Evolutionary conservation across 805 yeast genomes (phyloP).

Genomic region (Pichia membranifaciens): DNA sequence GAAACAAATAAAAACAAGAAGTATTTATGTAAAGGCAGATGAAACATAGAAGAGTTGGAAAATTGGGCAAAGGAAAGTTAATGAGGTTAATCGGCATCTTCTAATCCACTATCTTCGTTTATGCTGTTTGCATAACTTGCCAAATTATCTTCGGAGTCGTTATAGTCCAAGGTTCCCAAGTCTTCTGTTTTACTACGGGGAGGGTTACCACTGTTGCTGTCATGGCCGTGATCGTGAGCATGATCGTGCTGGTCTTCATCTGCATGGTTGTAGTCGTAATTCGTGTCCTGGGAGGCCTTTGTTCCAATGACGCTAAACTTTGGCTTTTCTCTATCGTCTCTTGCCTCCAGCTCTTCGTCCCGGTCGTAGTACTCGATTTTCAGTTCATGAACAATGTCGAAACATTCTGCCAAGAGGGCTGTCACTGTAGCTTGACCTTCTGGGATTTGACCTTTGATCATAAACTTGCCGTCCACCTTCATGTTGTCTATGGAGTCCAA

Average conservation of each 20-base stretch:
- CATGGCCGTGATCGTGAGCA: background rate
- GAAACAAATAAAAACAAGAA: background rate
- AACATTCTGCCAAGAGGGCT: constrained; percentile 88
- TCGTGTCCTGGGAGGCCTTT: constrained; percentile 30
- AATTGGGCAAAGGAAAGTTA: too few relatives aligned
- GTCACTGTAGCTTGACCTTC: constrained; percentile 97
- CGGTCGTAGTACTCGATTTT: constrained; percentile 76
- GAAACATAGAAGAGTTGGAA: too few relatives aligned
- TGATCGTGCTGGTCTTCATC: constrained; percentile 18
- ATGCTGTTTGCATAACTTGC: constrained; percentile 30
- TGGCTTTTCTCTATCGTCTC: constrained; percentile 23
- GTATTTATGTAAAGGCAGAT: background rate
- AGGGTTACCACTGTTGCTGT: background rate
- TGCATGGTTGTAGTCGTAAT: constrained; percentile 32
- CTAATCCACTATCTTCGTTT: constrained; percentile 24
- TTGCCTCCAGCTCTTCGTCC: constrained; percentile 31
- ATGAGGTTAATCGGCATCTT: constrained; percentile 13
- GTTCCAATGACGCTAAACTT: constrained; percentile 32
- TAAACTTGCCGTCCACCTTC: constrained; percentile 87
- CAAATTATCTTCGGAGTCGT: constrained; percentile 25
- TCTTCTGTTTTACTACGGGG: constrained; percentile 5
- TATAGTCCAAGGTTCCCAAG: constrained; percentile 15
- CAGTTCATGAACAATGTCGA: constrained; percentile 87
- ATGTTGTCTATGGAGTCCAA: constrained; percentile 82
- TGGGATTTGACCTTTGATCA: constrained; percentile 83